Base-by-base conservation (phyloP, 306 rosid genomes). In the Vachellia pachyceras region DNA sequence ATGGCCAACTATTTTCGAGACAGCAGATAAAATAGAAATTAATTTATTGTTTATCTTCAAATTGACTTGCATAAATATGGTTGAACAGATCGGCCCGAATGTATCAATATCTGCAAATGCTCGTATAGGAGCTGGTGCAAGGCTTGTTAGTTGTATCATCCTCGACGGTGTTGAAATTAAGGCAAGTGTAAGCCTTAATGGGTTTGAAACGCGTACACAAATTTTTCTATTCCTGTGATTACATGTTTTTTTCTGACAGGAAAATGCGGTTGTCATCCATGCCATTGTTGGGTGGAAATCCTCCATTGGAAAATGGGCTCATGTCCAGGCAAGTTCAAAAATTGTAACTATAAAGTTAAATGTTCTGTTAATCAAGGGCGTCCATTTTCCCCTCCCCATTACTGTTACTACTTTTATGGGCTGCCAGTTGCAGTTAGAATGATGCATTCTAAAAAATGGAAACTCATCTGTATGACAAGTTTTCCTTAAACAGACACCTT, bases 231-330 rank as follows among this genome's bases (percentile, higher is more conserved):
- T 54, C 39, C 64, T 75, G 14, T 40, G 75, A 72, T 40, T 46
- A 37, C 35, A 3, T 50, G 36, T 85, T 83, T 20, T 74, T 61
- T 35, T 79, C 68, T 83, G 66, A 69, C 93, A 95, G 99, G 99
- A 93, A 65, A 95, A 93, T 77, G 98, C 97, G 2, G 93, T 93
- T 65, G 93, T 92, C 25, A 84, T 87, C 80, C 94, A 93, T 81
- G 89, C 99, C 68, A 95, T 95, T 87, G 90, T 95, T 75, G 98
- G 99, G 73, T 95, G 99, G 99, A 95, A 95, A 85, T 93, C 98
- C 44, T 85, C 97, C 25, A 76, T 93, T 71, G 99, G 99, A 71
- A 86, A 85, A 85, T 93, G 99, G 99, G 88, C 99, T 7, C 92
- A 93, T 10, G 93, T 90, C 73, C 98, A 95, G 97, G 99, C 83